Evolutionary conservation across 2,329 filamentous ascomycete genomes (phyloP).

Genomic region (Fusarium solani-melongenae): DNA sequence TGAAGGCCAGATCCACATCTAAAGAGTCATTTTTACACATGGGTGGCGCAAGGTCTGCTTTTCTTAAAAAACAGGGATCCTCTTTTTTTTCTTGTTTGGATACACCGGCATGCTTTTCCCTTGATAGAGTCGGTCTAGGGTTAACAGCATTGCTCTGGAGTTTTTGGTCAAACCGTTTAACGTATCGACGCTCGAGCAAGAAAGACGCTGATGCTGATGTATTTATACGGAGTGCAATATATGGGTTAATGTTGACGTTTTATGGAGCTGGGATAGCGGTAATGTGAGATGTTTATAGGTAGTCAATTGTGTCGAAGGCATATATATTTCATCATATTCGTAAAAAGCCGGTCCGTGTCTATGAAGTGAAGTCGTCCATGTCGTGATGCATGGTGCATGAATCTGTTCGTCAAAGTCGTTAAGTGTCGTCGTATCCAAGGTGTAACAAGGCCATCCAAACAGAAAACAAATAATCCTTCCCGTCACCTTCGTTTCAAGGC

Average conservation of each 20-base stretch:
- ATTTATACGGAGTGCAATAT: slow-evolving; percentile 1
- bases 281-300: slow-evolving; percentile 12
- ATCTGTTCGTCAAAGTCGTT: slow-evolving; percentile 29
- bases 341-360: slow-evolving; percentile 4
- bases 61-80: slow-evolving; percentile 9
- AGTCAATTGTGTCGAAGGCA: slow-evolving; percentile 12
- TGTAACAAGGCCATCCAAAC: not conserved
- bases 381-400: slow-evolving; percentile 17
- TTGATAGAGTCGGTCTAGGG: slow-evolving; percentile 18
- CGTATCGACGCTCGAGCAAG: slow-evolving; percentile 5
- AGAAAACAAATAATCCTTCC: not conserved
- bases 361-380: slow-evolving; percentile 23
- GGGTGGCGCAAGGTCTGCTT: slow-evolving; percentile 18
- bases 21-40: slow-evolving; percentile 2
- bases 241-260: not conserved
- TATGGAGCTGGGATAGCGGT: not conserved
- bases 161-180: slow-evolving; percentile 26
- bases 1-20: slow-evolving; percentile 49
- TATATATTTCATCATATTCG: slow-evolving; percentile 13
- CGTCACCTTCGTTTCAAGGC: slow-evolving; percentile 11
- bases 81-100: slow-evolving; percentile 19
- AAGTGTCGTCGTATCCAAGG: slow-evolving; percentile 11
- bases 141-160: slow-evolving; percentile 33
- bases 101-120: slow-evolving; percentile 19
- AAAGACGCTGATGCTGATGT: not conserved